Evolutionary conservation across 352 stramenopile genomes (phyloP).

Genomic region (Globisporangium acanthophoron): DNA sequence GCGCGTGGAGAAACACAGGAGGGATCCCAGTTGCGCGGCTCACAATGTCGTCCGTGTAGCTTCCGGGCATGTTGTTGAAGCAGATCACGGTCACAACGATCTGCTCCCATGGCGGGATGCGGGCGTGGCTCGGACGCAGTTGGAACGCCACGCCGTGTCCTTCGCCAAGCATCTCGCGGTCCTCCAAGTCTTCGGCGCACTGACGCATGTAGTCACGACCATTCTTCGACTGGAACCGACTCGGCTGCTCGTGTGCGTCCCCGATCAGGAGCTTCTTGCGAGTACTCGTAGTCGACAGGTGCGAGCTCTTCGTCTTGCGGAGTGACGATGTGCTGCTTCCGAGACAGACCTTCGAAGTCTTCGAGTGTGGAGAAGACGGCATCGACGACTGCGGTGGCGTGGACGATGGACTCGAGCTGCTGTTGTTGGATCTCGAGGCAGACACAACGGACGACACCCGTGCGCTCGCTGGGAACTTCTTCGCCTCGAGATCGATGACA

Average conservation of each 20-base stretch:
- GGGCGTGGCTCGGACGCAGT: constrained; percentile 19
- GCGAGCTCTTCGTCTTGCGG: neutral
- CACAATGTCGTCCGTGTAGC: constrained; percentile 60
- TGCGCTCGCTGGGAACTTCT: constrained; percentile 31
- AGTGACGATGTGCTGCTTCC: neutral
- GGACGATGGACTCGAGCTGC: neutral
- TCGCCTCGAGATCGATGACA: constrained; percentile 48
- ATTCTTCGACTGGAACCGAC: constrained; percentile 52
- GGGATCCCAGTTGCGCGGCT: constrained; percentile 38
- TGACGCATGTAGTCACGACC: constrained; percentile 39
- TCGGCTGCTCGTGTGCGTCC: constrained; percentile 31
- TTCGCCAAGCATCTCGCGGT: constrained; percentile 35
- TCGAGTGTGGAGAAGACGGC: neutral
- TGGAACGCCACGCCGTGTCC: constrained; percentile 58
- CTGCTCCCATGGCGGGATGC: constrained; percentile 58
- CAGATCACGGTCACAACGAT: constrained; percentile 45
- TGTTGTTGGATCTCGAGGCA: neutral
- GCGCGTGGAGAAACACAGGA: constrained; percentile 57
- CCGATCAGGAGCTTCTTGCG: constrained; percentile 29
- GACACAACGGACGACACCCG: neutral
- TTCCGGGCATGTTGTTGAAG: constrained; percentile 76
- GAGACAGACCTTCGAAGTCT: neutral
- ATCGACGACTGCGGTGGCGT: neutral
- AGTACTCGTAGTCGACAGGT: neutral
- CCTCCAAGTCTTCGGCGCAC: constrained; percentile 35